Evolutionary conservation across 495 filamentous ascomycete species (phyloP).

Genomic region (Glarea lozoyensis): DNA sequence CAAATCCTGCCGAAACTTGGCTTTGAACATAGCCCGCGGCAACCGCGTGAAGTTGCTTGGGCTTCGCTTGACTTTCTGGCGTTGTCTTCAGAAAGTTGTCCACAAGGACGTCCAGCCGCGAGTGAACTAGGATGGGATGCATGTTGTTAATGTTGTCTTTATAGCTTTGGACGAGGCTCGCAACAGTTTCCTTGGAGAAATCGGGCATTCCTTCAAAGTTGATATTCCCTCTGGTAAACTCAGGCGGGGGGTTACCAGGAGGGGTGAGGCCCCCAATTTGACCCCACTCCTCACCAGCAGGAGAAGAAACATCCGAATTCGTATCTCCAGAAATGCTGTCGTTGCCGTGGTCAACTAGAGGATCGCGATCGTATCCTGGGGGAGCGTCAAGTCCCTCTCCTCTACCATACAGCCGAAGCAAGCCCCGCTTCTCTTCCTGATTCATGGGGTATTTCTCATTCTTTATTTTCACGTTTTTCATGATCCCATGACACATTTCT

Average conservation of each 20-base stretch:
- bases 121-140: constrained; percentile 69
- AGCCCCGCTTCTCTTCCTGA: constrained; percentile 65
- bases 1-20: constrained; percentile 21
- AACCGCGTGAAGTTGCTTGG: constrained; percentile 5
- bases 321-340: constrained; percentile 23
- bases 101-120: constrained; percentile 39
- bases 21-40: not conserved
- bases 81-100: constrained; percentile 31
- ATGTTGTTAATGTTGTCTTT: constrained; percentile 74
- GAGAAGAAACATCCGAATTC: constrained; percentile 39
- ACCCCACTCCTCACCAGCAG: constrained; percentile 27
- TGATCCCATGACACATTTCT: constrained; percentile 36
- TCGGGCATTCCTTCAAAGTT: constrained; percentile 53
- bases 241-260: constrained; percentile 15
- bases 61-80: constrained; percentile 10
- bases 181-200: constrained; percentile 52
- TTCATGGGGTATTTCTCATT: constrained; percentile 50
- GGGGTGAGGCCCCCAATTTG: constrained; percentile 38
- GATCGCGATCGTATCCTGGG: constrained; percentile 27
- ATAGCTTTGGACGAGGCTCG: constrained; percentile 60
- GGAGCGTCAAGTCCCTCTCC: constrained; percentile 58
- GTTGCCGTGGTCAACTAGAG: constrained; percentile 20
- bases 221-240: constrained; percentile 37
- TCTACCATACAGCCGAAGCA: constrained; percentile 67
- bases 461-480: constrained; percentile 39